Base-by-base conservation (phyloP, 805 yeast species). In the Kodamaea neixiangensis region DNA sequence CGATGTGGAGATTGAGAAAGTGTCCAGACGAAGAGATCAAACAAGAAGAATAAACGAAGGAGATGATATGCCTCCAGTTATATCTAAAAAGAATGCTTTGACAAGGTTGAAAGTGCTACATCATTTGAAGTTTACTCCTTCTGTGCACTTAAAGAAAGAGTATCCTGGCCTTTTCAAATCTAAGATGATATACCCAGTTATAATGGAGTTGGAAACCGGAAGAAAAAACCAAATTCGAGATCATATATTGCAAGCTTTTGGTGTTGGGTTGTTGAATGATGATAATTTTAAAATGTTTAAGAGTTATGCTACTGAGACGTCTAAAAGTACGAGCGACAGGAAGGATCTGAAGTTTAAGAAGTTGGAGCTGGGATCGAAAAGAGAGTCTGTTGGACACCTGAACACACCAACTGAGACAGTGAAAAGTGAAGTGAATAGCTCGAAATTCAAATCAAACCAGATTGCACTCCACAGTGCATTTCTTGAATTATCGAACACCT, bases 191-290 rank as follows among this genome's bases (percentile, higher is more conserved):
- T 50, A 51, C 20, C 67, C 67, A 5, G 47, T 59, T 2, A 45
- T 61, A 3, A 46, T 62, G 33, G 60, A 61, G 41, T 50, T 62
- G 14, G 47, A 51, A 15, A 61, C 66, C 0, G 66, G 67, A 5
- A 46, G 66, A 34, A 63, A 62, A 54, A 62, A 63, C 50, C 67
- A 63, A 45, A 60, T 63, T 31, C 44, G 67, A 33, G 66, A 63
- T 29, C 67, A 63, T 49, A 50, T 58, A 13, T 21, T 58, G 7
- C 59, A 57, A 40, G 58, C 59, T 3, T 62, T 63, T 40, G 54
- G 45, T 3, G 45, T 53, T 1, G 56, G 65, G 1, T 51, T 63
- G 7, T 50, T 63, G 20, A 63, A 63, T 40, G 67, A 63, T 44
- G 66, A 63, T 41, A 58, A 60, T 14, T 62, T 62, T 44, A 19